Conservation (phyloP, 345 rosid species). For the Brassica carinata region DNA sequence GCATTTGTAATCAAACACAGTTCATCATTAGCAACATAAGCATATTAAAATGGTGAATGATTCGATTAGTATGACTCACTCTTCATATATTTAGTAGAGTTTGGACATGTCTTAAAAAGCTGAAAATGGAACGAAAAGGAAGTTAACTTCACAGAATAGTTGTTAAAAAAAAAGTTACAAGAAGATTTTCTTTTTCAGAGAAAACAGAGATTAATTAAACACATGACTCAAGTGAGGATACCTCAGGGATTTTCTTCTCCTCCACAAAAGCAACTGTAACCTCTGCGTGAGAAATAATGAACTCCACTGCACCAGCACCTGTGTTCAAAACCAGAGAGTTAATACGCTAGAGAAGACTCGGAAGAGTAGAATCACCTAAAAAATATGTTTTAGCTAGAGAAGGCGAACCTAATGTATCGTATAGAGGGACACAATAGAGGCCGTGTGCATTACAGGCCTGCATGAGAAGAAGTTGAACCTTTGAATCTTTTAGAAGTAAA, state of each 20-base stretch:
- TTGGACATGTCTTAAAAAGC: constrained; percentile 74
- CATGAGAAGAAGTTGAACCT: constrained; percentile 24
- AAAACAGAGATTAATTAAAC: constrained; percentile 16
- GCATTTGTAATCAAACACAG: constrained; percentile 29
- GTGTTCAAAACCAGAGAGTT: constrained; percentile 27
- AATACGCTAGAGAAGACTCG: not conserved
- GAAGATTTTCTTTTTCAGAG: not conserved
- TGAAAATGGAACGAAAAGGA: constrained; percentile 30
- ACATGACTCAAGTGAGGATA: constrained; percentile 72
- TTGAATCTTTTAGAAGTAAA: not conserved
- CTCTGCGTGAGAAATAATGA: constrained; percentile 72
- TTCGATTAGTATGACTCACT: constrained; percentile 48
- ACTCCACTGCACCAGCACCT: constrained; percentile 88
- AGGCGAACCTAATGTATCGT: constrained; percentile 77
- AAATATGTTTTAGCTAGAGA: not conserved
- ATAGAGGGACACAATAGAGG: constrained; percentile 80
- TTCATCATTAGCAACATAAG: constrained; percentile 12
- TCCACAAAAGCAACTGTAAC: constrained; percentile 76
- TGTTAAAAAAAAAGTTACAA: not conserved
- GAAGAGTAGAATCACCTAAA: not conserved
- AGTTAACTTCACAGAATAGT: not conserved
- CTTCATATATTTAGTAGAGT: constrained; percentile 53
- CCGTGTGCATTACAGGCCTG: constrained; percentile 92
- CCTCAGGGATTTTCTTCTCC: constrained; percentile 79
- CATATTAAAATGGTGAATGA: not conserved